Percentiles rank a stretch among this genome's conserved stretches.
These are phyloP conservation scores for Coemansia sp. DNA, from an alignment of 192 early-diverging fungal species.

Conservation along the genomic window DNA sequence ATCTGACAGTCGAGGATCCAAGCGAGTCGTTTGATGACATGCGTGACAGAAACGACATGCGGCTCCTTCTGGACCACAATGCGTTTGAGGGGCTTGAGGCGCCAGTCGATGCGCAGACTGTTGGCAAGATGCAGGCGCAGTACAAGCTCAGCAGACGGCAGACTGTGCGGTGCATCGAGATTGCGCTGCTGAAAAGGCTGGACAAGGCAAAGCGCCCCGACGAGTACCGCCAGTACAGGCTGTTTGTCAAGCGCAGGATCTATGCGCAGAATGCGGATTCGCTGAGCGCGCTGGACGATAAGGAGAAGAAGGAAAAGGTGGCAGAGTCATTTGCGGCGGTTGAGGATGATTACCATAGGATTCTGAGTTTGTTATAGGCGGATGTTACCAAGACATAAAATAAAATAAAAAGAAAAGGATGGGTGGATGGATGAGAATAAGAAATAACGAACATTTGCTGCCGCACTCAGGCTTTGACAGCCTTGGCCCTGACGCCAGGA, in stretches of 20 bases:
- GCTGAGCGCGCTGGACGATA: slow-evolving; percentile 62
- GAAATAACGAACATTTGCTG: slow-evolving; percentile 6
- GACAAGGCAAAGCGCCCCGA: slow-evolving; percentile 56
- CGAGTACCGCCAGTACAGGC: slow-evolving; percentile 61
- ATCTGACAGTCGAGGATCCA: slow-evolving; percentile 84
- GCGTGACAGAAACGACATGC: slow-evolving; percentile 84
- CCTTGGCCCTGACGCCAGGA: slow-evolving; percentile 59
- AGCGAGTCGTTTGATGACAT: slow-evolving; percentile 86
- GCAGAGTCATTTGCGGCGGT: slow-evolving; percentile 74
- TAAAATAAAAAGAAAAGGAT: background rate
- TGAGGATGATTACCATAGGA: slow-evolving; percentile 74
- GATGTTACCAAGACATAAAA: slow-evolving; percentile 3
- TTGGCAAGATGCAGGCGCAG: slow-evolving; percentile 56
- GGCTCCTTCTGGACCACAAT: slow-evolving; percentile 57
- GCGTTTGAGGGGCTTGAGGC: slow-evolving; percentile 63
- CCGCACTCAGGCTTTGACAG: background rate
- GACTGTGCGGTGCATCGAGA: slow-evolving; percentile 80
- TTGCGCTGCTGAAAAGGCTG: slow-evolving; percentile 64
- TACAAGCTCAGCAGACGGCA: slow-evolving; percentile 86
- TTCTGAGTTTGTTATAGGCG: slow-evolving; percentile 40
- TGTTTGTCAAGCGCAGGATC: slow-evolving; percentile 83
- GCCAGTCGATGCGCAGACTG: slow-evolving; percentile 57
- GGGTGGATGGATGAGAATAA: background rate
- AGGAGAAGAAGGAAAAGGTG: slow-evolving; percentile 70
- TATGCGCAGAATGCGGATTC: slow-evolving; percentile 81